phyloP scores from a whole-genome alignment of 2,329 filamentous ascomycete genomes.

The Ophiocordyceps unilateralis region DNA sequence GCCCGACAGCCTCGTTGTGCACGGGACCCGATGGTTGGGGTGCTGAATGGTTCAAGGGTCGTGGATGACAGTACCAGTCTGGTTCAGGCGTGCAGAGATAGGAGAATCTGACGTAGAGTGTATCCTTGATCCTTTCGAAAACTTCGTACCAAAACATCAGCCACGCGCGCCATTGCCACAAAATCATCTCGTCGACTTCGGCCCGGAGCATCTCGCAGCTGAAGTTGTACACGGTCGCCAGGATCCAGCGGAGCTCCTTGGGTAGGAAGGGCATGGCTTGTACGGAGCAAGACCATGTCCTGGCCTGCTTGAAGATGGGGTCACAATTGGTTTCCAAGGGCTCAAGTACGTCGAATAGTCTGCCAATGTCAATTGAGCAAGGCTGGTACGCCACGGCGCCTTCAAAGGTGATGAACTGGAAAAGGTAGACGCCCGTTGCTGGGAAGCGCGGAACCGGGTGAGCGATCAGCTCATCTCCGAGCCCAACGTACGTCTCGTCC shows the following conservation, averaged over 20 bases:
- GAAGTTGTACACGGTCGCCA: slow-evolving; percentile 15
- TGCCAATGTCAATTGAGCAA: slow-evolving; percentile 8
- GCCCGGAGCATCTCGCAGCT: slow-evolving; percentile 10
- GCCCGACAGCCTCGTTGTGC: too few relatives aligned
- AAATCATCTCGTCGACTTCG: slow-evolving; percentile 2
- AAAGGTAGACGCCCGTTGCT: slow-evolving; percentile 8
- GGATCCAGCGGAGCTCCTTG: slow-evolving; percentile 14
- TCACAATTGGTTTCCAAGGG: slow-evolving; percentile 7
- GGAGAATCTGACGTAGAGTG: not conserved
- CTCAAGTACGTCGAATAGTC: slow-evolving; percentile 6
- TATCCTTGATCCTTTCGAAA: slow-evolving; percentile 8
- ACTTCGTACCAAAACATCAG: slow-evolving; percentile 12
- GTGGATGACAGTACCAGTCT: too few relatives aligned
- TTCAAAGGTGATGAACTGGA: slow-evolving; percentile 11
- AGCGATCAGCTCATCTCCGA: slow-evolving; percentile 7
- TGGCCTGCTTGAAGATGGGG: slow-evolving; percentile 10
- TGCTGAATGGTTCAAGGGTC: too few relatives aligned
- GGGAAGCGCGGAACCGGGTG: slow-evolving; percentile 8
- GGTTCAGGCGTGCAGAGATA: slow-evolving; percentile 6
- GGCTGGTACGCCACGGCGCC: slow-evolving; percentile 13
- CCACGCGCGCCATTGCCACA: slow-evolving; percentile 12
- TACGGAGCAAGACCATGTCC: slow-evolving; percentile 14
- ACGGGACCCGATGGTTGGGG: too few relatives aligned
- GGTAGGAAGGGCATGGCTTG: slow-evolving; percentile 9
- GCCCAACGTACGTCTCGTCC: slow-evolving; percentile 8